Base-by-base conservation (phyloP, 805 yeast genomes). In the Kuraishia cidri region DNA sequence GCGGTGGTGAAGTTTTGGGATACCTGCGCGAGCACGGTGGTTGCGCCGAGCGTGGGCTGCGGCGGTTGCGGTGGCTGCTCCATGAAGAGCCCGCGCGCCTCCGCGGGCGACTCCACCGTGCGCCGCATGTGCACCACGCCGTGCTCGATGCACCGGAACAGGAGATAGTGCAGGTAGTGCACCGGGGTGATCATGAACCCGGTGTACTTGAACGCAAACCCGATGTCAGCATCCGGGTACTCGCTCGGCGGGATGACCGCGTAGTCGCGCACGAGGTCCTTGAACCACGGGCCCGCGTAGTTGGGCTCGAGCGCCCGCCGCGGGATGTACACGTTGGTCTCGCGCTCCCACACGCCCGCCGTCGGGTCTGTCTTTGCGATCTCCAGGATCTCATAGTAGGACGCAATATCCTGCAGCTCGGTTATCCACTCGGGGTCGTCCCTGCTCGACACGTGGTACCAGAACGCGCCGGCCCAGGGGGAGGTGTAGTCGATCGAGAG, bases 181-280 rank as follows among this genome's bases (percentile, higher is more conserved):
- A 74, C 66, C 3, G 78, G 72, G 2, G 82, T 64, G 24, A 79
- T 65, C 12, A 79, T 73, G 28, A 77, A 66, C 0, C 82, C 69
- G 24, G 66, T 68, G 44, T 54, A 76, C 31, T 56, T 54, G 38
- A 46, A 61, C 2, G 82, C 85, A 35, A 49, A 54, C 1, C 43
- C 55, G 16, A 50, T 45, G 15, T 46, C 47, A 7, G 43, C 41
- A 5, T 26, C 49, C 1, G 64, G 62, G 23, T 62, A 50, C 12
- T 60, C 60, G 2, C 34, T 33, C 5, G 42, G 38, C 1, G 47
- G 46, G 4, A 64, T 37, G 2, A 52, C 51, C 19, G 50, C 34
- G 39, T 52, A 61, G 8, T 54, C 61, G 24, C 57, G 42, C 5
- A 66, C 64, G 11, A 56, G 35, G 26, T 52, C 50, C 23, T 52